phyloP scores from a whole-genome alignment of 2,329 filamentous ascomycete species.

The Ophiostoma sp. region DNA sequence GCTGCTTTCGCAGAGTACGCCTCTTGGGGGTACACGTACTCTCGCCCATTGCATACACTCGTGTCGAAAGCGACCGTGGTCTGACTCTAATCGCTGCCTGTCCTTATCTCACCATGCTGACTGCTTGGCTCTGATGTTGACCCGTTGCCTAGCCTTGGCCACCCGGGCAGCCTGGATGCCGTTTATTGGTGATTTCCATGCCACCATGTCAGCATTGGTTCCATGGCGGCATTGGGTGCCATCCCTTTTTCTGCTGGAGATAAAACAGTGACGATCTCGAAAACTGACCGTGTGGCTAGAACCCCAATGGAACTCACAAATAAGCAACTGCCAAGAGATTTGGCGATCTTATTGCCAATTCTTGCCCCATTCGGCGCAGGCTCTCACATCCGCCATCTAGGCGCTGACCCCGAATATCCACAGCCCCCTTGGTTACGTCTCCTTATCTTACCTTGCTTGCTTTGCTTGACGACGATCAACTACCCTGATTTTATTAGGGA shows the following conservation, averaged over 20 bases:
- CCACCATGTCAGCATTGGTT: not conserved
- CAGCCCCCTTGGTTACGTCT: not conserved
- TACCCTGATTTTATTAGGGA: not conserved
- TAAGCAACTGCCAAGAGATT: conserved; percentile 4
- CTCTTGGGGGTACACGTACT: not conserved
- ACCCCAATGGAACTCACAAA: not conserved
- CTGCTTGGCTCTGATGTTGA: not conserved
- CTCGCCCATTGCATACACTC: not conserved
- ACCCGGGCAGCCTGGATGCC: not conserved
- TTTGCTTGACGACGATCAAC: not conserved
- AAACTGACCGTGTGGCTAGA: not conserved
- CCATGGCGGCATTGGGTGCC: not conserved
- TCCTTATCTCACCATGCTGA: not conserved
- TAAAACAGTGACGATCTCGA: not conserved
- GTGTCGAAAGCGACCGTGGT: not conserved
- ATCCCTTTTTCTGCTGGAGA: not conserved
- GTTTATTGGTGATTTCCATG: not conserved
- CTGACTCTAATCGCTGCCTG: not conserved
- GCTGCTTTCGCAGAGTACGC: not conserved
- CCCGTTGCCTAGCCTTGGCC: not conserved
- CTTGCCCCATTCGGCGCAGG: not conserved
- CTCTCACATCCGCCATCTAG: not conserved
- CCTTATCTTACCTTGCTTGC: not conserved
- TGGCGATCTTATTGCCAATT: not conserved
- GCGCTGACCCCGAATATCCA: not conserved